A percentile compares a stretch with the other conserved stretches of the same genome.
Evolutionary conservation across 2,329 filamentous ascomycete species (phyloP).

Genomic region (Fusarium penzigii): DNA sequence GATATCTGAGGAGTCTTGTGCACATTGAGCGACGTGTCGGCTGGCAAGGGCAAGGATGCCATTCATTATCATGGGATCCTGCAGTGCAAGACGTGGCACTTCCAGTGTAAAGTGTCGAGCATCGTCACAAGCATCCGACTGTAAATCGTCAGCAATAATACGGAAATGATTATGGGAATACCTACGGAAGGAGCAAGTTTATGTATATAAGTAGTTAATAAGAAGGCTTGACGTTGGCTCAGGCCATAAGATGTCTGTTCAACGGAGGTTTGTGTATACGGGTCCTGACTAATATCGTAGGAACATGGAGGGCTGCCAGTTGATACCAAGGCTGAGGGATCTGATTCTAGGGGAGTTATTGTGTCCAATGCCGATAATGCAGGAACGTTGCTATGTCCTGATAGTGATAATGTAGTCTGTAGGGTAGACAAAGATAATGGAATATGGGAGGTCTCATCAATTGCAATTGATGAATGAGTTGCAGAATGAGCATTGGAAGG

Average conservation of each 20-base stretch:
- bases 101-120: conserved; percentile 44
- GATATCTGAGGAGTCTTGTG: conserved; percentile 17
- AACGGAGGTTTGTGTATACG: neutral
- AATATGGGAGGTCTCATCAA: no score
- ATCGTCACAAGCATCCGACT: conserved; percentile 20
- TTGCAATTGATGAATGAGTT: no score
- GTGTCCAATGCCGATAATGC: no score
- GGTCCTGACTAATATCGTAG: neutral
- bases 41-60: conserved; percentile 48
- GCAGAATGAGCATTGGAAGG: no score
- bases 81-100: conserved; percentile 46
- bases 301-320: neutral
- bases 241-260: neutral
- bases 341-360: neutral
- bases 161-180: neutral
- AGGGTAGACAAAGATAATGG: no score
- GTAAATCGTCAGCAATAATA: neutral
- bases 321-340: neutral
- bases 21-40: conserved; percentile 43
- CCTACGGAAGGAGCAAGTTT: conserved; percentile 7
- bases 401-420: no score
- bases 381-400: no score
- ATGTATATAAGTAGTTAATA: conserved; percentile 10
- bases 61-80: conserved; percentile 47
- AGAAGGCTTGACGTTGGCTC: conserved; percentile 5